Percentiles rank a stretch among this genome's conserved stretches.
Evolutionary conservation across 1,284 basidiomycete species (phyloP).

Genomic region (Inonotus hispidus): DNA sequence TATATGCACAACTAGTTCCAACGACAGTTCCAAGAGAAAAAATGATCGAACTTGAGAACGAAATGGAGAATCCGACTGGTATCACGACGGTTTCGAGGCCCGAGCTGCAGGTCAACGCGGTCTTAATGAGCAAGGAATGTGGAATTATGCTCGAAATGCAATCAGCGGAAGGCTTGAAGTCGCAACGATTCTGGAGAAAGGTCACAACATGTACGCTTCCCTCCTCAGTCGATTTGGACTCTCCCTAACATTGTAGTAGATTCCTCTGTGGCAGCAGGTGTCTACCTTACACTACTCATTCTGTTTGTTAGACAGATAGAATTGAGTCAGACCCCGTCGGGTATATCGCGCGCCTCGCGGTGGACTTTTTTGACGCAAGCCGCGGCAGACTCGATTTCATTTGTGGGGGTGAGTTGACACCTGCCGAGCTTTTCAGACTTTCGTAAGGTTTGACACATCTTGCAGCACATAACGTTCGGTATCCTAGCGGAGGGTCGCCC

Average conservation of each 20-base stretch:
- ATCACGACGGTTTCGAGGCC: conserved; percentile 52
- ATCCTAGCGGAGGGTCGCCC: conserved; percentile 76
- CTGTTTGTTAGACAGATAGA: conserved; percentile 72
- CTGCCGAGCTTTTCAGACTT: neutral
- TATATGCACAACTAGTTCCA: conserved; percentile 57
- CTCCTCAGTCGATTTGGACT: neutral
- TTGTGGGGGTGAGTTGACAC: conserved; percentile 52
- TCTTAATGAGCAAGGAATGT: conserved; percentile 74
- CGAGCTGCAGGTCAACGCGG: conserved; percentile 51
- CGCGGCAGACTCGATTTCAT: conserved; percentile 74
- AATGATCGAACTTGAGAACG: conserved; percentile 66
- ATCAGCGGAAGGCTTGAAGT: conserved; percentile 66
- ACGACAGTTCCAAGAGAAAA: conserved; percentile 43
- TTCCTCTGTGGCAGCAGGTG: conserved; percentile 61
- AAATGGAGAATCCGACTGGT: conserved; percentile 68
- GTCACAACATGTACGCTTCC: conserved; percentile 69
- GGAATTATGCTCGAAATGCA: conserved; percentile 66
- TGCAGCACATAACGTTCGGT: conserved; percentile 72
- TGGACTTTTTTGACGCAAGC: conserved; percentile 79
- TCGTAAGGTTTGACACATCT: neutral
- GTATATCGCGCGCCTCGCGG: conserved; percentile 70
- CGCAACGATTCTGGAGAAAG: conserved; percentile 70
- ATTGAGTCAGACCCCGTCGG: conserved; percentile 70
- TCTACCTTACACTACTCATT: conserved; percentile 62
- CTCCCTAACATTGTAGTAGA: conserved; percentile 40